Conservation (phyloP, 208 protist species). For the Crithidia bombi region DNA sequence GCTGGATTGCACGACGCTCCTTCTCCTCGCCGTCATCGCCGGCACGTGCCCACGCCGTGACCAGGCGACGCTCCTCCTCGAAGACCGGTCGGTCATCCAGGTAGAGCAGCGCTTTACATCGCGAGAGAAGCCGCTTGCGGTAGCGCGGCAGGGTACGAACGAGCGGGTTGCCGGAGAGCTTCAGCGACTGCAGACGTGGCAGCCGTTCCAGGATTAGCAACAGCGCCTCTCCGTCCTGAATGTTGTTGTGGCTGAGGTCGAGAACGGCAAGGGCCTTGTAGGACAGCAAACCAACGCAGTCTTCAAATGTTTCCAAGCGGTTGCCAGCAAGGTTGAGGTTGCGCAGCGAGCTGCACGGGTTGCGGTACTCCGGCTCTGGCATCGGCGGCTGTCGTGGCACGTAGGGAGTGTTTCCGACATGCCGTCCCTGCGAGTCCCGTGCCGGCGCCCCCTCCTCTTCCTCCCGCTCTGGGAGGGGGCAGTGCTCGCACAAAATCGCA, state of each 20-base stretch:
- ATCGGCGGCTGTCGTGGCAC: conserved; percentile 15
- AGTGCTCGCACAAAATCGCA: conserved; percentile 48
- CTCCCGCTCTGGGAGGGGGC: conserved; percentile 32
- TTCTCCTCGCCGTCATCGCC: conserved; percentile 75
- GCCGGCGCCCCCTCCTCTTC: conserved; percentile 15
- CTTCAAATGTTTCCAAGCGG: conserved; percentile 56
- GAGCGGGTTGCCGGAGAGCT: conserved; percentile 90
- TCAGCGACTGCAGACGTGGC: conserved; percentile 79
- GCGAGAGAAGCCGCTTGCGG: conserved; percentile 84
- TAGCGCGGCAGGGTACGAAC: conserved; percentile 82
- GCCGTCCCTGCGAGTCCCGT: background rate
- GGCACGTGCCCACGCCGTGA: conserved; percentile 84
- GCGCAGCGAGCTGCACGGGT: conserved; percentile 80
- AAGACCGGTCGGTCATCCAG: conserved; percentile 94
- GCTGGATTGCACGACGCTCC: conserved; percentile 65
- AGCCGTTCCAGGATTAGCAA: conserved; percentile 85
- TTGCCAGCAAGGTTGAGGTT: conserved; percentile 88
- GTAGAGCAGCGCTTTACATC: conserved; percentile 74
- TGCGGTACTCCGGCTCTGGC: conserved; percentile 41
- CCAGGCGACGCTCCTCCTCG: conserved; percentile 82
- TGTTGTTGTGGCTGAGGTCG: conserved; percentile 93
- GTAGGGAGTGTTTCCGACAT: background rate
- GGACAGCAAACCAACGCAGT: conserved; percentile 69
- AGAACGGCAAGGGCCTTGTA: conserved; percentile 76
- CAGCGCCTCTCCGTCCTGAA: conserved; percentile 81